Evolutionary conservation across 2,329 filamentous ascomycete genomes (phyloP), one percentile per base, ranked within the genome.

Genomic region (Aspergillus udagawae): DNA sequence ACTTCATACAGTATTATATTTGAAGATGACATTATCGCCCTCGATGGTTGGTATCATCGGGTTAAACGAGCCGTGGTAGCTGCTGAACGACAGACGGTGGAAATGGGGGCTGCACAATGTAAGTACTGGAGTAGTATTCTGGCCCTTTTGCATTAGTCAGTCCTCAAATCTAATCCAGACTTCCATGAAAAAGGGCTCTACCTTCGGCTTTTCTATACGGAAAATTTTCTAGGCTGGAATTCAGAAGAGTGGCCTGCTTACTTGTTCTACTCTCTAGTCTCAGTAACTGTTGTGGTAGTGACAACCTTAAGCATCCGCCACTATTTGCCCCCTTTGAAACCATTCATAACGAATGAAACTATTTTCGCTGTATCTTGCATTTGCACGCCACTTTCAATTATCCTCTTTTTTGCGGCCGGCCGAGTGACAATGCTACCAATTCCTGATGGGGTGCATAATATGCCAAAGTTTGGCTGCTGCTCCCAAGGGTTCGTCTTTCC

Each of bases 31-130:
- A 70, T 75, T 3, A 54, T 82, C 4, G 77, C 76, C 35, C 71
- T 77, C 62, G 76, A 79, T 51, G 78, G 78, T 12, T 81, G 79
- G 79, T 79, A 75, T 60, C 67, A 75, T 50, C 72, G 76, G 4
- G 75, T 74, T 0, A 65, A 75, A 42, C 58, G 67, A 4, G 77
- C 72, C 0, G 61, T 79, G 32, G 60, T 67, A 20, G 59, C 65
- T 38, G 71, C 71, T 4, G 70, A 77, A 55, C 59, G 58, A 32
- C 23, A 23, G 23, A 23, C 23, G 23, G 3, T 23, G 23, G 23
- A 23, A 23, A 23, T 23, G 23, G 23, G 23, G 23, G 3, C 23
- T 23, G 23, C 23, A 23, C 23, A 23, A 23, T 23, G 23, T 23
- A 23, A 23, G 23, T 23, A 3, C 23, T 23, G 23, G 23, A 23